A percentile compares a stretch with the other conserved stretches of the same genome.
phyloP scores from a whole-genome alignment of 768 basidiomycete species.

The Pleurotus citrinopileatus region DNA sequence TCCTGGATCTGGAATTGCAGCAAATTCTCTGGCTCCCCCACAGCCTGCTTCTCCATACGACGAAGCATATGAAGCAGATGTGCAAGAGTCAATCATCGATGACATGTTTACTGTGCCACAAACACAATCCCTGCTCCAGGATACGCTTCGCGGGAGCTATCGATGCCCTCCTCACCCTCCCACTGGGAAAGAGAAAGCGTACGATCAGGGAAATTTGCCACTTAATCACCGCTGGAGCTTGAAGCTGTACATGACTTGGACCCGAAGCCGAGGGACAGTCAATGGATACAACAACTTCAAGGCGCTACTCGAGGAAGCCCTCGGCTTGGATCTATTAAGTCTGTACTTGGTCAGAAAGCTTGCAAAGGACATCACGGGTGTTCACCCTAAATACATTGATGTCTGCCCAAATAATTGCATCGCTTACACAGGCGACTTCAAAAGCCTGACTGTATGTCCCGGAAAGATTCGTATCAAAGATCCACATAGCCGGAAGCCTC shows the following conservation, averaged over 20 bases:
- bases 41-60: too few relatives aligned
- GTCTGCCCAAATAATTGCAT: constrained; percentile 25
- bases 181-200: not conserved
- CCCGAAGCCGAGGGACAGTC: constrained; percentile 21
- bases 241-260: constrained; percentile 22
- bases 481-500: not conserved
- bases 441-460: constrained; percentile 13
- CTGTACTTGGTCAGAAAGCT: constrained; percentile 18
- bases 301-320: constrained; percentile 15
- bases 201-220: constrained; percentile 1
- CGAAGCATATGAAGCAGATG: too few relatives aligned
- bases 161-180: not conserved
- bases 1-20: too few relatives aligned
- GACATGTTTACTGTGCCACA: not conserved
- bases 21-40: too few relatives aligned
- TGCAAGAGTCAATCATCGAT: not conserved
- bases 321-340: constrained; percentile 18
- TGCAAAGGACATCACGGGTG: constrained; percentile 13
- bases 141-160: not conserved
- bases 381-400: constrained; percentile 16
- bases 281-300: constrained; percentile 19
- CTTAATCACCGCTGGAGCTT: constrained; percentile 13
- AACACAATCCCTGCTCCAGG: not conserved
- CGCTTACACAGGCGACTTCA: constrained; percentile 22
- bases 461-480: constrained; percentile 10